These are phyloP conservation scores for Penicillium rolfsii DNA, from an alignment of 2,329 filamentous ascomycete species.

Conservation along the genomic window DNA sequence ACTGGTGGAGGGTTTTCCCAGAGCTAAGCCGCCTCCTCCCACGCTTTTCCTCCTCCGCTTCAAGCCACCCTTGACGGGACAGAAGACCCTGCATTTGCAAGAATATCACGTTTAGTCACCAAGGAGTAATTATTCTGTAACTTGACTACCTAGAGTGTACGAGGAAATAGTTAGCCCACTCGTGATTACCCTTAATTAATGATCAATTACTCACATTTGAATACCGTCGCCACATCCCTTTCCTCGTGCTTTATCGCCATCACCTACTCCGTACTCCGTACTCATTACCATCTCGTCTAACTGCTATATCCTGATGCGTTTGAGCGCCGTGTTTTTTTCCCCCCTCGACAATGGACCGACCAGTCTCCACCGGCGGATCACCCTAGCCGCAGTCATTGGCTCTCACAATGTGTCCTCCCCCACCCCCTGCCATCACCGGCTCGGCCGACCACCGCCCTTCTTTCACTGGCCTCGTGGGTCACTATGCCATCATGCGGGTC, in stretches of 20 bases:
- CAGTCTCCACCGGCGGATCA: constrained; percentile 14
- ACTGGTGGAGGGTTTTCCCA: constrained; percentile 1
- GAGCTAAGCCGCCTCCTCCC: constrained; percentile 1
- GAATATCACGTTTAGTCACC: too few species aligned
- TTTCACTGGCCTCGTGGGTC: constrained; percentile 14
- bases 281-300: not conserved
- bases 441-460: constrained; percentile 15
- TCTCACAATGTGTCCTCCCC: not conserved
- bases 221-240: not conserved
- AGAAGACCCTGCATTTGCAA: constrained; percentile 16
- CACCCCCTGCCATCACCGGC: constrained; percentile 16
- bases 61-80: constrained; percentile 9
- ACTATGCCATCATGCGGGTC: constrained; percentile 16
- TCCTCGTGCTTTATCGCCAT: not conserved
- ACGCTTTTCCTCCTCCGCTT: not conserved
- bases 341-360: constrained; percentile 4
- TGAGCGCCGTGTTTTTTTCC: not conserved
- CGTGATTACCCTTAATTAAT: not conserved
- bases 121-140: too few species aligned
- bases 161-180: too few species aligned
- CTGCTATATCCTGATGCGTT: not conserved
- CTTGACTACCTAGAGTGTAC: too few species aligned
- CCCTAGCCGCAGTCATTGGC: constrained; percentile 14
- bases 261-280: not conserved
- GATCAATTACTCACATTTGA: not conserved